Evolutionary conservation across 2,329 filamentous ascomycete species (phyloP), one percentile per base, ranked within the genome.

Genomic region (Didymella pomorum): DNA sequence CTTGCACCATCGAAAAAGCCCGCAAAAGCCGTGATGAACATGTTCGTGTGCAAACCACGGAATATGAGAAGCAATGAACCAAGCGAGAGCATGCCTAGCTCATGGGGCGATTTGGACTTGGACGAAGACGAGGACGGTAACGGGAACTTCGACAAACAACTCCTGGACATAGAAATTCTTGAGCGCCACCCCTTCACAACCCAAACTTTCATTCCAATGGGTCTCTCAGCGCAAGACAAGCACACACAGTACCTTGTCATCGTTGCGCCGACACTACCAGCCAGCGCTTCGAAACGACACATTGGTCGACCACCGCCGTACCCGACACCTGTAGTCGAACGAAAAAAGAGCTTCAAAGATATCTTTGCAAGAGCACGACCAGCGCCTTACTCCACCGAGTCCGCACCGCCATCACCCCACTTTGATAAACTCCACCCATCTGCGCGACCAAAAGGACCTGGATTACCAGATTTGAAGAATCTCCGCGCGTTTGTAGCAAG

Each of bases 141-240:
- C 29, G 68, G 53, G 4, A 56, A 70, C 37, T 51, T 41, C 9
- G 58, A 71, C 21, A 64, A 67, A 43, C 64, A 72, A 39, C 60
- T 84, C 4, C 91, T 97, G 73, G 81, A 85, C 44, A 84, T 97
- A 52, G 78, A 79, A 20, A 86, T 97, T 56, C 85, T 98, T 28
- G 95, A 99, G 77, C 84, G 95, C 37, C 95, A 99, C 77, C 94
- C 95, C 0, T 98, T 88, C 78, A 98, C 95, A 1, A 91, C 91
- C 1, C 95, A 99, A 80, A 97, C 93, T 0, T 98, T 99, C 77
- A 84, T 91, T 42, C 95, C 95, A 0, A 80, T 97, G 49, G 85
- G 86, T 33, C 69, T 88, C 26, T 80, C 78, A 1, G 68, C 78
- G 11, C 78, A 79, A n/a, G 78, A 82, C 52, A 66, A 65, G 52